A percentile compares a stretch with the other conserved stretches of the same genome.
phyloP scores from a whole-genome alignment of 352 stramenopile species.

The Globisporangium rhizosaccharum region DNA sequence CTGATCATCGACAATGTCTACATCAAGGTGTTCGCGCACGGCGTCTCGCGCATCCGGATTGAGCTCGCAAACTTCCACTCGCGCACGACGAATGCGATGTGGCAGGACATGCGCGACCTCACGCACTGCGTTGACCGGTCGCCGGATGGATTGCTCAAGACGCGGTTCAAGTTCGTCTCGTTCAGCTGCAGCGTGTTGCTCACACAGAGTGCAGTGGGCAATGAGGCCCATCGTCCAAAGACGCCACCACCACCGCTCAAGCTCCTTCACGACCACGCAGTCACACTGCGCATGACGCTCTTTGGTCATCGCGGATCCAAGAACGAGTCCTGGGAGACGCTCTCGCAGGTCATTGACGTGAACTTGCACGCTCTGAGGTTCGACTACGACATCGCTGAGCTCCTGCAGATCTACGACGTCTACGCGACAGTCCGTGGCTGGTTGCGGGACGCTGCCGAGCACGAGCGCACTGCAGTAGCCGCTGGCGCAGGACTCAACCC shows the following conservation, averaged over 20 bases:
- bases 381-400: constrained; percentile 32
- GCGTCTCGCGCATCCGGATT: constrained; percentile 28
- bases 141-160: constrained; percentile 55
- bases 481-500: constrained; percentile 1
- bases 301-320: constrained; percentile 44
- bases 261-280: constrained; percentile 37
- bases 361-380: constrained; percentile 42
- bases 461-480: background rate
- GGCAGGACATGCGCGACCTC: constrained; percentile 62
- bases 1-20: constrained; percentile 44
- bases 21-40: constrained; percentile 43
- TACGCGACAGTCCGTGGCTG: constrained; percentile 9
- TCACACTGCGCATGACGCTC: constrained; percentile 45
- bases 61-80: constrained; percentile 38
- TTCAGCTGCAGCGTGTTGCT: constrained; percentile 40
- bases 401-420: constrained; percentile 25
- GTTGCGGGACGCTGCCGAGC: constrained; percentile 3
- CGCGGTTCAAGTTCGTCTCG: constrained; percentile 58
- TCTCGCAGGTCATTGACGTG: constrained; percentile 55
- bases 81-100: constrained; percentile 55
- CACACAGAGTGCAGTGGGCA: constrained; percentile 3
- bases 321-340: constrained; percentile 34
- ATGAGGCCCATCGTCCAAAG: background rate
- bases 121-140: constrained; percentile 50
- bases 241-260: constrained; percentile 9